phyloP scores from a whole-genome alignment of 768 basidiomycete species.

The Boletus edulis region DNA sequence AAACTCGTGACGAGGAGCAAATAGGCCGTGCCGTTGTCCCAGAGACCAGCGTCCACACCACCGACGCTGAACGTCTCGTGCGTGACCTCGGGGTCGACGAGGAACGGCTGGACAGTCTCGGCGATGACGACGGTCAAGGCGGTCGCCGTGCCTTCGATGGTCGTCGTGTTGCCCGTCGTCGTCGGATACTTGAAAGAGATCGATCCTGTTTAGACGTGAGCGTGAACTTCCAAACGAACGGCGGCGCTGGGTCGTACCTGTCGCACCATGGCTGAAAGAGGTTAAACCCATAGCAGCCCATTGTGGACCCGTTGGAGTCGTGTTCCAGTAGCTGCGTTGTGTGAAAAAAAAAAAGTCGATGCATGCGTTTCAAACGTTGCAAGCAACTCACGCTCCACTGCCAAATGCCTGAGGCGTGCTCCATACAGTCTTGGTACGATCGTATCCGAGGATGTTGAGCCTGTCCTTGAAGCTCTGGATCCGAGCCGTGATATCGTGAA shows the following conservation, averaged over 20 bases:
- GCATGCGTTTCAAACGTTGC: not conserved
- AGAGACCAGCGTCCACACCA: constrained; percentile 26
- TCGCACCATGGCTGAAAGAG: constrained; percentile 28
- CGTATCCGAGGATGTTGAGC: constrained; percentile 57
- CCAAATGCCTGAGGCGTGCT: constrained; percentile 77
- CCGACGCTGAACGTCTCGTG: constrained; percentile 3
- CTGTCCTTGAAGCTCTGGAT: constrained; percentile 65
- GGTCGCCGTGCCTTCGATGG: constrained; percentile 21
- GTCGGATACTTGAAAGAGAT: constrained; percentile 30
- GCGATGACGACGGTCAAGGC: constrained; percentile 5
- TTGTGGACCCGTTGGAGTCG: constrained; percentile 26
- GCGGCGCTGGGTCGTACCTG: constrained; percentile 6
- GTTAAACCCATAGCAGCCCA: constrained; percentile 25
- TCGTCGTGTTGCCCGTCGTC: constrained; percentile 14
- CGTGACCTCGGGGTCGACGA: constrained; percentile 11
- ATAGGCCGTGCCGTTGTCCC: constrained; percentile 22
- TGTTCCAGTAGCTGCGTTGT: constrained; percentile 26
- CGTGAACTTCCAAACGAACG: not conserved
- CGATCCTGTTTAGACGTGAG: constrained; percentile 16
- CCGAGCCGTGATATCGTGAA: constrained; percentile 62
- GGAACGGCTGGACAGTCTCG: constrained; percentile 18
- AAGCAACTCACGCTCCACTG: constrained; percentile 33
- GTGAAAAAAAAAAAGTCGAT: not conserved
- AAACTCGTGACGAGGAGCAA: constrained; percentile 22
- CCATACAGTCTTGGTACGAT: constrained; percentile 68